Evolutionary conservation across 73 alveolate genomes (phyloP).

Genomic region (Uronychia binucleata): DNA sequence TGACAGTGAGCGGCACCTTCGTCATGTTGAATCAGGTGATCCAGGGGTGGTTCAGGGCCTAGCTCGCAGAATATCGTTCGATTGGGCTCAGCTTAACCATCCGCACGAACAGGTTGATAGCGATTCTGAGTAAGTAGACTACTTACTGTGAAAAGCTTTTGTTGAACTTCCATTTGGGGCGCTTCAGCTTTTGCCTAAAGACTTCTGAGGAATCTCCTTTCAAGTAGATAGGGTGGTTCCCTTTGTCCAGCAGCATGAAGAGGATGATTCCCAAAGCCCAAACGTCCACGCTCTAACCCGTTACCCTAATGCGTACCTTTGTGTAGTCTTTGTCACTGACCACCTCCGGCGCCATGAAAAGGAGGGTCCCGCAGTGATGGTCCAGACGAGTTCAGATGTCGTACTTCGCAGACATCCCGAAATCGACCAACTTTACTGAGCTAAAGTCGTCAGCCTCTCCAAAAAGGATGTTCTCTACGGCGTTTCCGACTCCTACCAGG

Average conservation of each 20-base stretch:
- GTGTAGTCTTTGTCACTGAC: slow-evolving; percentile 70
- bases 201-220: slow-evolving; percentile 54
- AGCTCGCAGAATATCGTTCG: slow-evolving; percentile 71
- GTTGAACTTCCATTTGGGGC: slow-evolving; percentile 3
- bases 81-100: slow-evolving; percentile 66
- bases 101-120: slow-evolving; percentile 70
- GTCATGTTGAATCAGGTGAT: slow-evolving; percentile 63
- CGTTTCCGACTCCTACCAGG: slow-evolving; percentile 68
- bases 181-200: slow-evolving; percentile 39
- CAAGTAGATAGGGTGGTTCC: slow-evolving; percentile 34
- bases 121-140: slow-evolving; percentile 65
- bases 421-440: slow-evolving; percentile 52
- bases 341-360: slow-evolving; percentile 90
- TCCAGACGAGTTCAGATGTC: slow-evolving; percentile 38
- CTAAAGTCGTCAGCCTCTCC: slow-evolving; percentile 36
- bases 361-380: slow-evolving; percentile 78
- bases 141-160: slow-evolving; percentile 41
- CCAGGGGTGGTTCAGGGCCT: slow-evolving; percentile 89
- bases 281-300: slow-evolving; percentile 31
- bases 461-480: slow-evolving; percentile 49
- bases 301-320: slow-evolving; percentile 14
- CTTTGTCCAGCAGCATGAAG: slow-evolving; percentile 40
- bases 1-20: slow-evolving; percentile 74
- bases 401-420: slow-evolving; percentile 61
- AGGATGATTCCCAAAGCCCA: slow-evolving; percentile 50